Base-by-base conservation (phyloP, 164 flowering plant species). In the Amborella trichopoda region DNA sequence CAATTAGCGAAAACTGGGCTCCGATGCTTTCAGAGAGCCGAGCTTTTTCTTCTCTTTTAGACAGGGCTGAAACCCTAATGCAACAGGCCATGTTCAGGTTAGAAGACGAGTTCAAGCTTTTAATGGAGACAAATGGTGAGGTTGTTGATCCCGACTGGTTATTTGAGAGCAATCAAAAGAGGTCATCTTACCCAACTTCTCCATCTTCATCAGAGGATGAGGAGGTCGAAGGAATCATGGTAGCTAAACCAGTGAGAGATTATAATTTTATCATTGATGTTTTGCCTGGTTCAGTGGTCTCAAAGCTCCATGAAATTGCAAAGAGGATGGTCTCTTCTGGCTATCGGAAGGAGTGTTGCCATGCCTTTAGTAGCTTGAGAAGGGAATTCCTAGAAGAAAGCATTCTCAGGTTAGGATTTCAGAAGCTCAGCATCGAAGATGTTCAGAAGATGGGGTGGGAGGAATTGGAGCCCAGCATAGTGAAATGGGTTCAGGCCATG, bases 381-480 rank as follows among this genome's bases (percentile, higher is more conserved):
- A 61, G 96, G 48, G 95, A 80, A 37, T 88, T 85, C 58, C 51
- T 93, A 33, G 99, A 87, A 24, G 99, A 93, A 59, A 77, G 86
- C 58, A 5, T 83, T 13, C 71, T 84, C 3, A 74, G 96, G 52
- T 37, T 93, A 20, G 91, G 95, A 32, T 61, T 93, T 26, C 75
- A 68, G 74, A 80, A 73, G 55, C 63, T 82, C 53, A 86, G 89
- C 66, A 69, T 50, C 38, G 94, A 86, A 12, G 96, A 83, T 19
- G 80, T 77, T 10, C 86, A 74, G 47, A 70, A 67, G 50, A 68
- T 74, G 81, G 49, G 68, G 16, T 87, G 95, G 95, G 34, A 67
- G 10, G 81, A 87, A 1, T 65, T 87, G 9, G 95, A 84, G 33
- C 88, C 78, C 33, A 80, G 82, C 53, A 82, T 91, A 21, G 94